A percentile compares a stretch with the other conserved stretches of the same genome.
Evolutionary conservation across 495 filamentous ascomycete genomes (phyloP).

Genomic region (Penicillium malachiteum): DNA sequence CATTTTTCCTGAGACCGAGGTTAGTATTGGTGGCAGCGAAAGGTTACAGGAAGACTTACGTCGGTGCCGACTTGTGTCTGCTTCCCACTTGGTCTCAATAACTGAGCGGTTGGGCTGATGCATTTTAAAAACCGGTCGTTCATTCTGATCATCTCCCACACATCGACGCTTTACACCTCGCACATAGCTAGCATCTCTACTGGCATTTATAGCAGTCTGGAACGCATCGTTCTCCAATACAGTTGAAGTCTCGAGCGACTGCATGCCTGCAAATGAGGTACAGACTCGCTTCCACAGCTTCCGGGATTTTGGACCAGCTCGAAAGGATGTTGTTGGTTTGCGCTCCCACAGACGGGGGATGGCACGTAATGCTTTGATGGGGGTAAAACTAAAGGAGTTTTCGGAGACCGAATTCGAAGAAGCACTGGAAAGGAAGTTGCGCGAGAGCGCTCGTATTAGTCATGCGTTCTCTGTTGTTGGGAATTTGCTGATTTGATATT

Average conservation of each 20-base stretch:
- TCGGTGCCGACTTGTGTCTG: conserved; percentile 32
- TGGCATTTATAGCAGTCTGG: conserved; percentile 34
- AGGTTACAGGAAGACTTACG: conserved; percentile 32
- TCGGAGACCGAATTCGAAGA: conserved; percentile 15
- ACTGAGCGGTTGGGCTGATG: conserved; percentile 34
- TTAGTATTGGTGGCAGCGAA: background rate
- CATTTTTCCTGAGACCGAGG: conserved; percentile 35
- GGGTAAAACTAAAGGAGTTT: conserved; percentile 37
- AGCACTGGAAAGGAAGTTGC: conserved; percentile 10
- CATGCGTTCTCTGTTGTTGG: background rate
- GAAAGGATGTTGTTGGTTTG: conserved; percentile 55
- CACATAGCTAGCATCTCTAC: conserved; percentile 26
- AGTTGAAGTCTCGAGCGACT: conserved; percentile 31
- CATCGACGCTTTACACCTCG: conserved; percentile 51
- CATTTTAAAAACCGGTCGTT: background rate
- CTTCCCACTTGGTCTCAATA: conserved; percentile 43
- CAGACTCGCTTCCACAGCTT: conserved; percentile 55
- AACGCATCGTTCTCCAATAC: conserved; percentile 26
- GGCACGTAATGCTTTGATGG: conserved; percentile 32
- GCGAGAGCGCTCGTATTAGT: conserved; percentile 17
- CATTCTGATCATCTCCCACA: conserved; percentile 20
- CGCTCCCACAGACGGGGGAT: conserved; percentile 51
- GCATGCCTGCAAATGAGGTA: conserved; percentile 42
- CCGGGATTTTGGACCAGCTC: conserved; percentile 39
- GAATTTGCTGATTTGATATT: background rate